Base-by-base conservation (phyloP, 371 early-diverging fungal genomes). In the Spiromyces aspiralis region DNA sequence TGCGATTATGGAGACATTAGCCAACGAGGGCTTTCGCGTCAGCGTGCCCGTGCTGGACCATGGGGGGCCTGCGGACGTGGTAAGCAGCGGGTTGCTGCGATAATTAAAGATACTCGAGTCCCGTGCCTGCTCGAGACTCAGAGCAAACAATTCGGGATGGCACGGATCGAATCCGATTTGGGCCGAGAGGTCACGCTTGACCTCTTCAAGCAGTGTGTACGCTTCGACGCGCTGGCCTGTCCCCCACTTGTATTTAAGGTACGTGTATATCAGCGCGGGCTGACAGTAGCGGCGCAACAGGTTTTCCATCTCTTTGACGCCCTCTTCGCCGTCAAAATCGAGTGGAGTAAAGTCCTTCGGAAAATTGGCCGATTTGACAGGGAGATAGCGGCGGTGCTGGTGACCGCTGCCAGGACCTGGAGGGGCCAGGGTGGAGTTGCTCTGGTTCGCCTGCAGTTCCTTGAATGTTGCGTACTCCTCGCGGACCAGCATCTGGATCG, bases 171-270 rank as follows among this genome's bases (percentile, higher is more conserved):
- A 62, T 3, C 61, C 59, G n/a, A 67, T 54, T 47, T 50, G 51
- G 43, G 41, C n/a, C 2, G 63, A 53, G 41, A 57, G 59, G 21
- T 48, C 51, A 23, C 35, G 41, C 24, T 78, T 78, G 44, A 84
- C 79, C 48, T 81, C 71, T 23, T 81, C 76, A 2, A 69, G 48
- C 55, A 55, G 54, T 46, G 51, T 47, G 44, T 56, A 62, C 12
- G 68, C 69, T 3, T 77, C 81, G 22, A 71, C 69, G 6, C 80
- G 70, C 35, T 70, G 75, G 1, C 84, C 83, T 2, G 81, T 78
- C 1, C 84, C 84, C 96, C 95, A 96, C 71, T 87, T 78, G 60
- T 87, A 89, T 71, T 98, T 95, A 53, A 95, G 74, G 47, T 86
- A 90, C 24, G 91, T 90, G 71, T 95, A 95, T 0, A 91, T 83